Percentiles rank a stretch among this genome's conserved stretches.
Conservation (phyloP, 495 filamentous ascomycete genomes). For the Tuber indicum region DNA sequence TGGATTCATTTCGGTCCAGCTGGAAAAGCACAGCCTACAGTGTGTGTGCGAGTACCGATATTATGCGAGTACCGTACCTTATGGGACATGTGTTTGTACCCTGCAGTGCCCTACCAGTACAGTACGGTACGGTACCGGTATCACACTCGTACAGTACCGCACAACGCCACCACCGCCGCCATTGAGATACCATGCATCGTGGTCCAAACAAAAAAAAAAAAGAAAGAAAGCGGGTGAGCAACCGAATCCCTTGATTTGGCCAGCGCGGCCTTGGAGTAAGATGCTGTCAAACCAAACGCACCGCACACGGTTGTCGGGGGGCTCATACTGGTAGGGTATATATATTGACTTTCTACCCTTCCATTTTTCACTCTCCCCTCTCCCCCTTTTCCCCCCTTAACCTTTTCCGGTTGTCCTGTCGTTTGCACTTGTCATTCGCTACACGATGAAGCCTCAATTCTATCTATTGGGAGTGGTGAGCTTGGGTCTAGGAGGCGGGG, state of each 20-base stretch:
- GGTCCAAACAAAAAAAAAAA: background rate
- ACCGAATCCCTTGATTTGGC: background rate
- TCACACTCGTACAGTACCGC: no score
- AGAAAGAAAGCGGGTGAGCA: background rate
- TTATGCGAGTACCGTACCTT: background rate
- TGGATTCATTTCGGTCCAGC: no score
- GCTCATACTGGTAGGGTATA: background rate
- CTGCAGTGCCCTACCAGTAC: no score
- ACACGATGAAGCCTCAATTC: conserved; percentile 3
- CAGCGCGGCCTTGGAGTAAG: background rate
- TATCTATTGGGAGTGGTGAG: background rate
- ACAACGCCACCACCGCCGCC: background rate
- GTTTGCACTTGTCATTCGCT: background rate
- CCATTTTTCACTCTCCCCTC: background rate
- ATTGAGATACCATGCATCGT: background rate
- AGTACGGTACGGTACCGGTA: no score
- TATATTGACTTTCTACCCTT: background rate
- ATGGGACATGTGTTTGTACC: no score
- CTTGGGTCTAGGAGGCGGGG: background rate
- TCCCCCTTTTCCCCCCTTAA: background rate
- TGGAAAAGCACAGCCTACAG: background rate
- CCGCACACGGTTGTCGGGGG: background rate
- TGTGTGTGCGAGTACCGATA: background rate
- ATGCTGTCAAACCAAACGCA: background rate
- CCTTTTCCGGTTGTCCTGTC: background rate